Base-by-base conservation (phyloP, 768 basidiomycete species). In the Collybia nuda region DNA sequence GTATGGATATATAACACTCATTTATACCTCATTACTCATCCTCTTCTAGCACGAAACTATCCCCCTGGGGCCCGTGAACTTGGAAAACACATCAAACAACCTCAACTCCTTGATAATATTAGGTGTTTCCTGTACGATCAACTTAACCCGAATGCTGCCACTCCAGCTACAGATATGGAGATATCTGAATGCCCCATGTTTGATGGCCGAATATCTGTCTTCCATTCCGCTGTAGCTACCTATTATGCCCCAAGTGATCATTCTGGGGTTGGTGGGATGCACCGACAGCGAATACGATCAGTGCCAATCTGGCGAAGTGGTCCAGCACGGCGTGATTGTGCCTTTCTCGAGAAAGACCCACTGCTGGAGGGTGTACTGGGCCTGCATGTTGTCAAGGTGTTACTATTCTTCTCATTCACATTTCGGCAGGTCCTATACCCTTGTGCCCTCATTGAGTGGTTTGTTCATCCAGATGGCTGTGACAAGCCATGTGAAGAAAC, bases 231-330 rank as follows among this genome's bases (percentile, higher is more conserved):
- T 5, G 47, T 60, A 15, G 55, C 64, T 1, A 32, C 29, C 0
- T 68, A 61, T 47, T 68, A 62, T 50, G 54, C 66, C 0, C 67
- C 67, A 18, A 67, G 67, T 49, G 68, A 68, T 29, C 47, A 60
- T 1, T 63, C 61, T 49, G 64, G 68, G 1, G 45, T 55, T 3
- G 56, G 63, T 3, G 64, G 68, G 0, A 62, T 68, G 64, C 49
- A 62, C 18, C 55, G 55, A 1, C 56, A 47, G 22, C 15, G n/a
- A 15, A 47, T 47, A 21, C n/a, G 32, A 42, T 42, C 40, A 42
- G n/a, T 7, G 19, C 40, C 40, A 40, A 40, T 18, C 40, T 42
- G 40, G 19, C 7, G 19, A 23, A 12, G 6, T 11, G 40, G 40
- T 22, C 40, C 40, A 42, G 22, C 21, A 17, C 7, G 19, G 12